A percentile compares a stretch with the other conserved stretches of the same genome.
phyloP scores from a whole-genome alignment of 345 rosid genomes.

The Camelina sativa region DNA sequence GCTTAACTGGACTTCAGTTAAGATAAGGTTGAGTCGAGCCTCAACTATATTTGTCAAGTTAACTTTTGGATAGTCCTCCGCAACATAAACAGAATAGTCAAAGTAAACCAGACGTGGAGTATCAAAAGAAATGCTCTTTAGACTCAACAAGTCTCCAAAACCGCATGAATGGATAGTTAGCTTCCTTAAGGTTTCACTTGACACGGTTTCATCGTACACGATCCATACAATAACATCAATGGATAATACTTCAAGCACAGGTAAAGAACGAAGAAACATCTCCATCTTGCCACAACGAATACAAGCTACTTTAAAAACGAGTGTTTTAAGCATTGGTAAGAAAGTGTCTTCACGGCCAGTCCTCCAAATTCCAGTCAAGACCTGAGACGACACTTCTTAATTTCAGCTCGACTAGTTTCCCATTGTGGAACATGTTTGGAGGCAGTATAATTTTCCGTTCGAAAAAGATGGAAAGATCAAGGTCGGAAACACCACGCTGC shows the following conservation, averaged over 20 bases:
- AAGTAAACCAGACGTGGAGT: background rate
- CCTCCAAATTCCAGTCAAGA: background rate
- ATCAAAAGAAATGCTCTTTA: constrained; percentile 4
- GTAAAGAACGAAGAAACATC: background rate
- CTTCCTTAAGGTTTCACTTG: constrained; percentile 4
- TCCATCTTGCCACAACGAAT: background rate
- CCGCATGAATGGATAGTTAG: background rate
- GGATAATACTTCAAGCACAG: background rate
- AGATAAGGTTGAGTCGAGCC: background rate
- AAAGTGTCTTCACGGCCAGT: background rate
- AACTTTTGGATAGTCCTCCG: constrained; percentile 4
- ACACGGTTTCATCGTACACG: background rate
- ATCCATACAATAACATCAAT: background rate
- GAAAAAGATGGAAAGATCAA: background rate
- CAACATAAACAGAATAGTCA: background rate
- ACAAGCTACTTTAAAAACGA: background rate
- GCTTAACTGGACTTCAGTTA: background rate
- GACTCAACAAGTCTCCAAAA: background rate
- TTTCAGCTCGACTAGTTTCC: background rate
- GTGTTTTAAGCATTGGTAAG: background rate
- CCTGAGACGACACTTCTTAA: background rate
- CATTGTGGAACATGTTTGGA: too few species aligned
- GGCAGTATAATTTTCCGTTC: too few species aligned
- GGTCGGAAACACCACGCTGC: background rate
- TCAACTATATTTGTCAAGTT: constrained; percentile 12